These are phyloP conservation scores for Gonium pectorale DNA, from an alignment of 139 green algal genomes.

Conservation along the genomic window DNA sequence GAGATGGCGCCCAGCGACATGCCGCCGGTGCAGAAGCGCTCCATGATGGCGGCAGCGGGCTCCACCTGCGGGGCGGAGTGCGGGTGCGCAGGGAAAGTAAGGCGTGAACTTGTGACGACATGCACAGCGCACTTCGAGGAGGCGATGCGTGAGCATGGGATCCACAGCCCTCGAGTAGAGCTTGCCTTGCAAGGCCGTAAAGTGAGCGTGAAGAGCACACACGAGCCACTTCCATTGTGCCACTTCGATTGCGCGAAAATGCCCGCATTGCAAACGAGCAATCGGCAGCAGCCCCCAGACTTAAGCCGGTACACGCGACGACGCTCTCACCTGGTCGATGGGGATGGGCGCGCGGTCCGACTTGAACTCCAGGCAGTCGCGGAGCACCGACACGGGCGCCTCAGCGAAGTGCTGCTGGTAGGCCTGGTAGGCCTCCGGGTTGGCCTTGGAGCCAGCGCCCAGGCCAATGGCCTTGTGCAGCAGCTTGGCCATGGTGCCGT, in stretches of 20 bases:
- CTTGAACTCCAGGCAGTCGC: slow-evolving; percentile 93
- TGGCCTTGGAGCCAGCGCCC: slow-evolving; percentile 61
- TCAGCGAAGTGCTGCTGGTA: slow-evolving; percentile 92
- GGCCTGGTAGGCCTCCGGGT: slow-evolving; percentile 80
- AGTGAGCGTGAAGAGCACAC: too few relatives aligned
- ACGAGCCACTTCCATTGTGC: background rate
- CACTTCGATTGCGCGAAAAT: background rate
- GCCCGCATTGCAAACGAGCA: too few relatives aligned
- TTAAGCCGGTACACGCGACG: too few relatives aligned
- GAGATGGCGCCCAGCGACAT: slow-evolving; percentile 98
- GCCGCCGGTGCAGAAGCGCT: slow-evolving; percentile 98
- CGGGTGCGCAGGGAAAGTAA: background rate
- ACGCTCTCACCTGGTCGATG: slow-evolving; percentile 89
- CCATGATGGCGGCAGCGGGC: slow-evolving; percentile 89
- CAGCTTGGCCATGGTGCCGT: slow-evolving; percentile 99
- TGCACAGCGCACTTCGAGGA: too few relatives aligned
- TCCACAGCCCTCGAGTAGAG: too few relatives aligned
- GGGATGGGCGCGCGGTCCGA: slow-evolving; percentile 74
- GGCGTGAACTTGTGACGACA: background rate
- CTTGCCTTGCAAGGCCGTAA: too few relatives aligned
- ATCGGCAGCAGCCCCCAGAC: too few relatives aligned
- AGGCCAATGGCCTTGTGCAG: slow-evolving; percentile 98
- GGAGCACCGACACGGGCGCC: slow-evolving; percentile 82
- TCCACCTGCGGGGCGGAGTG: slow-evolving; percentile 73
- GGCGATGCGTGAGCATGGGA: too few relatives aligned